Evolutionary conservation across 73 alveolate species (phyloP).

Genomic region (Paramecium sexaurelia): DNA sequence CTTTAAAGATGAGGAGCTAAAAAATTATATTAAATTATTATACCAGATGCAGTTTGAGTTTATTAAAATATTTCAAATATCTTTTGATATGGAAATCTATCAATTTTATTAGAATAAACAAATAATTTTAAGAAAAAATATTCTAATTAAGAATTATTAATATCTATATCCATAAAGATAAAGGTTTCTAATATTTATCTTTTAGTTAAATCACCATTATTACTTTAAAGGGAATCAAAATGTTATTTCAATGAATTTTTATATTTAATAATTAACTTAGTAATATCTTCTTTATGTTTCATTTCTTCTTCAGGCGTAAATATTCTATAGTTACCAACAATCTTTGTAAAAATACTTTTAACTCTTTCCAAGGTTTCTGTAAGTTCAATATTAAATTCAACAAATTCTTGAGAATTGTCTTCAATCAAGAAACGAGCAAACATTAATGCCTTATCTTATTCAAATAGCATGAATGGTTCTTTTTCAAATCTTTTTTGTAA

Average conservation of each 20-base stretch:
- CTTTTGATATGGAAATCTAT: constrained; percentile 28
- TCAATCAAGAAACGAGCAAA: constrained; percentile 34
- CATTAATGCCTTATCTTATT: constrained; percentile 40
- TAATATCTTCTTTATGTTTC: constrained; percentile 20
- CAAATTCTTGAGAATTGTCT: constrained; percentile 26
- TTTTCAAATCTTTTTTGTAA: constrained; percentile 7
- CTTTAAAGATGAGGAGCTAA: neutral
- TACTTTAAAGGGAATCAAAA: constrained; percentile 32
- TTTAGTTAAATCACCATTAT: constrained; percentile 44
- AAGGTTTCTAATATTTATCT: constrained; percentile 8
- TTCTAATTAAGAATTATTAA: neutral
- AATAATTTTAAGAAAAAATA: constrained; percentile 20
- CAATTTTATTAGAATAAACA: constrained; percentile 34
- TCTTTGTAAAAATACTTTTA: constrained; percentile 22
- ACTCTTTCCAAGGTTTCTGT: constrained; percentile 30
- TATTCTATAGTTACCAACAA: constrained; percentile 4
- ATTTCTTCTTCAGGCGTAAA: constrained; percentile 28
- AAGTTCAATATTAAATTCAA: constrained; percentile 41
- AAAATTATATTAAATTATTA: neutral
- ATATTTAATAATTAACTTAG: neutral
- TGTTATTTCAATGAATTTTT: constrained; percentile 22
- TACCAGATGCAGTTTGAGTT: neutral
- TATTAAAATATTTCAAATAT: constrained; percentile 48
- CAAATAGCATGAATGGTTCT: constrained; percentile 45
- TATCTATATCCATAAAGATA: constrained; percentile 47